phyloP scores from a whole-genome alignment of 2,329 filamentous ascomycete species.

The Aspergillus sp. region DNA sequence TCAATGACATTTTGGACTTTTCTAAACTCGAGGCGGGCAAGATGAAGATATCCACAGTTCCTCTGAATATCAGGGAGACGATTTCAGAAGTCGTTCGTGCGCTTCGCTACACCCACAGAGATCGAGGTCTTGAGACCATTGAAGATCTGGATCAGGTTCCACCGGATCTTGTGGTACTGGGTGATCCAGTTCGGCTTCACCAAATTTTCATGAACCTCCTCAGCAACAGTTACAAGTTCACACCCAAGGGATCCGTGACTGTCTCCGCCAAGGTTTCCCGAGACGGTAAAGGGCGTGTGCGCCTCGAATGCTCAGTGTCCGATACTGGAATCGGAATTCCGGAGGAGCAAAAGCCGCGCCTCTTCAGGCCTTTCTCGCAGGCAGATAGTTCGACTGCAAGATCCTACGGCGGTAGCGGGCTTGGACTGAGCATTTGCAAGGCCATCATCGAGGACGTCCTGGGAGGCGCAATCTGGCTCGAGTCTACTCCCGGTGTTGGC shows the following conservation, averaged over 20 bases:
- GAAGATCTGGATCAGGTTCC: constrained; percentile 67
- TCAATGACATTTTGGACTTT: constrained; percentile 90
- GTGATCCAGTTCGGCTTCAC: constrained; percentile 80
- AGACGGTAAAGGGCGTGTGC: constrained; percentile 72
- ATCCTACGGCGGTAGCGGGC: constrained; percentile 88
- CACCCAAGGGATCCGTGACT: constrained; percentile 81
- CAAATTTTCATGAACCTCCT: constrained; percentile 83
- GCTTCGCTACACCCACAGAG: constrained; percentile 65
- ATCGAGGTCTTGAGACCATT: constrained; percentile 63
- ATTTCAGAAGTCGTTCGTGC: constrained; percentile 68
- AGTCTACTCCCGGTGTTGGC: constrained; percentile 69
- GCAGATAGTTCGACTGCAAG: constrained; percentile 88
- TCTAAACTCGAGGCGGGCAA: constrained; percentile 85
- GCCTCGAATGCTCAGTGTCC: constrained; percentile 80
- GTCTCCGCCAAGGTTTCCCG: constrained; percentile 75
- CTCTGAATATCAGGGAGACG: constrained; percentile 73
- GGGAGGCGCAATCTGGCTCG: constrained; percentile 80
- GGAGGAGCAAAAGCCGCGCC: constrained; percentile 73
- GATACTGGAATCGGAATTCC: constrained; percentile 94
- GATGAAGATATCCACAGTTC: constrained; percentile 85
- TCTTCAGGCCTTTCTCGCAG: constrained; percentile 92
- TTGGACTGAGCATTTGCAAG: constrained; percentile 93
- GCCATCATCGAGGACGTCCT: constrained; percentile 92
- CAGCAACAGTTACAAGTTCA: constrained; percentile 93
- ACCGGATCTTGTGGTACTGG: constrained; percentile 70